A percentile compares a stretch with the other conserved stretches of the same genome.
Evolutionary conservation across 768 basidiomycete species (phyloP).

Genomic region (Lenzites betulinus): DNA sequence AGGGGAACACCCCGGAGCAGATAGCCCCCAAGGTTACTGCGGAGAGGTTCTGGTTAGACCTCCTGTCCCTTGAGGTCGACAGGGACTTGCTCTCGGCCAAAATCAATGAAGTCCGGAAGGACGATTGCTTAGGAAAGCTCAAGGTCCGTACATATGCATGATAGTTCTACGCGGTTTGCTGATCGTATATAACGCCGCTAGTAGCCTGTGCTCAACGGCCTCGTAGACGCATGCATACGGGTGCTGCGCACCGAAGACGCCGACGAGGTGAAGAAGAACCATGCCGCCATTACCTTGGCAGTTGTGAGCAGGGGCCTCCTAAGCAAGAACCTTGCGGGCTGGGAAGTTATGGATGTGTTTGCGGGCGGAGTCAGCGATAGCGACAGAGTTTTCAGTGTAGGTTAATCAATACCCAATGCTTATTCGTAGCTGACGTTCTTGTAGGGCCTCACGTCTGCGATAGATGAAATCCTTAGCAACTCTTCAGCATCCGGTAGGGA

Average conservation of each 20-base stretch:
- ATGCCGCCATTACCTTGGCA: constrained; percentile 55
- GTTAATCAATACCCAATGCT: constrained; percentile 14
- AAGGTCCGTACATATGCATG: constrained; percentile 46
- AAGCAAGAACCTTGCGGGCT: constrained; percentile 61
- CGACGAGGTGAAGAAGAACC: constrained; percentile 38
- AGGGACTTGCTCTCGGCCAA: constrained; percentile 44
- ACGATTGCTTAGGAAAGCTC: constrained; percentile 47
- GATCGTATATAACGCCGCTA: constrained; percentile 22
- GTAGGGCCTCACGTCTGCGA: constrained; percentile 52
- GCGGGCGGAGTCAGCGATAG: constrained; percentile 61
- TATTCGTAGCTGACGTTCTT: neutral
- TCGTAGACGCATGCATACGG: constrained; percentile 51
- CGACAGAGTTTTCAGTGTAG: constrained; percentile 58
- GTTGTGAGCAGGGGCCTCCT: constrained; percentile 51
- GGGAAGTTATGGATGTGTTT: constrained; percentile 73
- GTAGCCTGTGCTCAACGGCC: constrained; percentile 51
- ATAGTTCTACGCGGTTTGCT: neutral
- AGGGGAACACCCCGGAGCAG: constrained; percentile 47
- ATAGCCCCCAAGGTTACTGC: constrained; percentile 47
- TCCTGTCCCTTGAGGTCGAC: constrained; percentile 57
- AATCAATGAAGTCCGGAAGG: constrained; percentile 46
- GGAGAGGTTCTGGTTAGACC: constrained; percentile 52
- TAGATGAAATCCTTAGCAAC: constrained; percentile 51
- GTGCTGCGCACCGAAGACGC: constrained; percentile 39
- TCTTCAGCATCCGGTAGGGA: constrained; percentile 45